Conservation (phyloP, 192 early-diverging fungal genomes). For the Thamnidium elegans region DNA sequence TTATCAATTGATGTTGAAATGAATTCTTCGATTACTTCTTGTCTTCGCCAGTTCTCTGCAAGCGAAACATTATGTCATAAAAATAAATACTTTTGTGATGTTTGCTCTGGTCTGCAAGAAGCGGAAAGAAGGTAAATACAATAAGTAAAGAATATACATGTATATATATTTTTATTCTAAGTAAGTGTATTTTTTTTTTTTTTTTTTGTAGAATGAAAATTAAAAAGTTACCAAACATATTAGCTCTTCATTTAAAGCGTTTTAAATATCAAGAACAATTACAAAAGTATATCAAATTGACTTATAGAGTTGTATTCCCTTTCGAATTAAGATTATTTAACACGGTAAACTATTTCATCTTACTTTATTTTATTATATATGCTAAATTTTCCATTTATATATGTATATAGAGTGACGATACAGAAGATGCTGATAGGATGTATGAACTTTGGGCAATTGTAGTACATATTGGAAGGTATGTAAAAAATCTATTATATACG, state of each 20-base stretch:
- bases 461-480: constrained; percentile 88
- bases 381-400: not conserved
- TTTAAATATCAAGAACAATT: constrained; percentile 97
- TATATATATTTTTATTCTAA: not conserved
- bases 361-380: not conserved
- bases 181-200: not conserved
- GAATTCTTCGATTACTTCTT: constrained; percentile 90
- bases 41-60: constrained; percentile 94
- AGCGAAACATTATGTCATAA: constrained; percentile 93
- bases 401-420: constrained; percentile 63
- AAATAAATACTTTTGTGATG: constrained; percentile 98
- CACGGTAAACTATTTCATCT: constrained; percentile 51
- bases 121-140: constrained; percentile 77
- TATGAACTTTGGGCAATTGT: constrained; percentile 90
- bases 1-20: constrained; percentile 96
- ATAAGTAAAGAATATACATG: not conserved
- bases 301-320: constrained; percentile 93
- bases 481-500: not conserved
- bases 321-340: constrained; percentile 93
- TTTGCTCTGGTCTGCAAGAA: constrained; percentile 91
- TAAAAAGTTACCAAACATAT: constrained; percentile 87
- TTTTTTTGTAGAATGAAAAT: constrained; percentile 81
- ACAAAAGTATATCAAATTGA: constrained; percentile 89
- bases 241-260: constrained; percentile 94
- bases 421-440: constrained; percentile 78